phyloP scores from a whole-genome alignment of 257 asterid species.

The Scutellaria minor region DNA sequence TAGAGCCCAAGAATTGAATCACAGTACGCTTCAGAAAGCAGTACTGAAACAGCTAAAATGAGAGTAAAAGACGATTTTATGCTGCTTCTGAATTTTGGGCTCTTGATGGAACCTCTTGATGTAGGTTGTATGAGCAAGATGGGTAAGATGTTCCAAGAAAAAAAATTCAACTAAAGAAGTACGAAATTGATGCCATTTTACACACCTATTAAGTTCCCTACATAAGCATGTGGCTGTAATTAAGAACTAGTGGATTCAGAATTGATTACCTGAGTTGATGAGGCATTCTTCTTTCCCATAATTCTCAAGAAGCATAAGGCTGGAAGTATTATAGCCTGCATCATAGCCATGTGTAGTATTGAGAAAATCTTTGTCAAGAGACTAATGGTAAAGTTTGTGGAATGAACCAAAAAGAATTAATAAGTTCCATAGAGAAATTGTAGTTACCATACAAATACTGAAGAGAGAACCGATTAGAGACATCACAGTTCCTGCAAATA shows the following conservation, averaged over 20 bases:
- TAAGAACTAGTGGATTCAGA: background rate
- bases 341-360: slow-evolving; percentile 5
- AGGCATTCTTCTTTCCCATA: slow-evolving; percentile 58
- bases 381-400: too few species aligned
- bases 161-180: too few species aligned
- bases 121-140: too few species aligned
- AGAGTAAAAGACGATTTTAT: too few species aligned
- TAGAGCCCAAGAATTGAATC: background rate
- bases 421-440: background rate
- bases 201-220: background rate
- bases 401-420: background rate
- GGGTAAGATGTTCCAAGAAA: too few species aligned
- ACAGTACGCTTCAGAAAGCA: background rate
- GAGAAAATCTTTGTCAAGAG: slow-evolving; percentile 5
- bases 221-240: background rate
- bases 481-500: slow-evolving; percentile 77
- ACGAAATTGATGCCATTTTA: too few species aligned
- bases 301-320: slow-evolving; percentile 75
- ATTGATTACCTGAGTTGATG: slow-evolving; percentile 61
- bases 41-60: too few species aligned
- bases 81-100: too few species aligned
- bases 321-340: slow-evolving; percentile 57
- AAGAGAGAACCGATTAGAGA: slow-evolving; percentile 81
- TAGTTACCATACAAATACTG: slow-evolving; percentile 76
- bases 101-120: too few species aligned